These are phyloP conservation scores for Aspergillus chevalieri DNA, from an alignment of 2,329 filamentous ascomycete genomes.

Conservation along the genomic window DNA sequence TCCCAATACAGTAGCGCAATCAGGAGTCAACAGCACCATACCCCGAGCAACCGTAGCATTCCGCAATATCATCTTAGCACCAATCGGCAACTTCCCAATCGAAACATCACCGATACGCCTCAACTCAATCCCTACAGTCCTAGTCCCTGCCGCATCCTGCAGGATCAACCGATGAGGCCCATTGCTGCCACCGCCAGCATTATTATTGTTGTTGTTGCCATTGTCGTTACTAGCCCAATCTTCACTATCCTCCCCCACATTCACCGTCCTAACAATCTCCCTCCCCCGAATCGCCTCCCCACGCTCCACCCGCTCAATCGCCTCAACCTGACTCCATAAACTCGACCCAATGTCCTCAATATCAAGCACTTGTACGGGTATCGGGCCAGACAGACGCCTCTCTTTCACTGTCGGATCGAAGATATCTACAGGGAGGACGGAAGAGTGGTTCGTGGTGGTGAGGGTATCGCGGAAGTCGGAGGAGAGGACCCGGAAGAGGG, in stretches of 20 bases:
- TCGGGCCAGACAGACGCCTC: constrained; percentile 51
- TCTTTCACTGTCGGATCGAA: constrained; percentile 51
- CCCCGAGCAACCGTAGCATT: constrained; percentile 64
- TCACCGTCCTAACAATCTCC: constrained; percentile 71
- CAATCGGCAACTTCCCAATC: constrained; percentile 58
- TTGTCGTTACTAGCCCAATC: constrained; percentile 18
- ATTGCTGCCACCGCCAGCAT: constrained; percentile 13
- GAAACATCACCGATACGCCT: constrained; percentile 59
- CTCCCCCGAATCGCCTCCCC: constrained; percentile 56
- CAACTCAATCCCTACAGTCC: constrained; percentile 68
- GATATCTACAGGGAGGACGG: constrained; percentile 54
- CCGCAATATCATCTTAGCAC: constrained; percentile 71
- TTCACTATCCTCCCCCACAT: constrained; percentile 45
- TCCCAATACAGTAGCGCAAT: constrained; percentile 65
- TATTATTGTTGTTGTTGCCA: constrained; percentile 4
- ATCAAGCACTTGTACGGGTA: constrained; percentile 77
- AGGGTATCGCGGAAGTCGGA: constrained; percentile 66
- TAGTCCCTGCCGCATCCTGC: constrained; percentile 69
- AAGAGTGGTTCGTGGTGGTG: constrained; percentile 39
- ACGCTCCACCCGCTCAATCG: constrained; percentile 50
- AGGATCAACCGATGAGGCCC: constrained; percentile 74
- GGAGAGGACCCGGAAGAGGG: constrained; percentile 70
- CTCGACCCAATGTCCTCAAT: constrained; percentile 75
- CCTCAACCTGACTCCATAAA: constrained; percentile 82
- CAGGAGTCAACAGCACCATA: constrained; percentile 68